Evolutionary conservation across 139 green algal species (phyloP).

Genomic region (Tetraselmis chui): DNA sequence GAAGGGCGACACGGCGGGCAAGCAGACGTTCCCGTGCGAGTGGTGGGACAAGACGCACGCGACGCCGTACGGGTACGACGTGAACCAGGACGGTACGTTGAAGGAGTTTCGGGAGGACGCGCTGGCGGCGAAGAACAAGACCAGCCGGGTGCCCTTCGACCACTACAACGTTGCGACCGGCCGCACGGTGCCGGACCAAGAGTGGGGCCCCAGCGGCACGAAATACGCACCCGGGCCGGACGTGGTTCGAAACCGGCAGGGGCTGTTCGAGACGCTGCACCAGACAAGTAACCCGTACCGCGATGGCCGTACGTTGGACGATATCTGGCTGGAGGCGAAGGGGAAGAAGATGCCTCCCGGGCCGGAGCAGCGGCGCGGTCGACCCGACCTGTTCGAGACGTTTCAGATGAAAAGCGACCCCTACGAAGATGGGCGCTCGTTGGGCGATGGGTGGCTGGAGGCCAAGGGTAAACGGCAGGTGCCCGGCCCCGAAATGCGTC

Average conservation of each 20-base stretch:
- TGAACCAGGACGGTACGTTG: neutral
- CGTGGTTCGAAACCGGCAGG: slow-evolving; percentile 1
- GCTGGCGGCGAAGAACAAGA: neutral
- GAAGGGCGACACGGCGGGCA: neutral
- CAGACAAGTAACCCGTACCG: slow-evolving; percentile 18
- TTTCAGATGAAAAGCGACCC: neutral
- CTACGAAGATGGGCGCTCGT: neutral
- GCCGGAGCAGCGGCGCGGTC: slow-evolving; percentile 13
- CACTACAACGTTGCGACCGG: neutral
- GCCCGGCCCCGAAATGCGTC: slow-evolving; percentile 31
- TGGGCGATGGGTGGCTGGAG: slow-evolving; percentile 31
- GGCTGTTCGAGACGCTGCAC: slow-evolving; percentile 15
- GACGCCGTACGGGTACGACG: slow-evolving; percentile 4
- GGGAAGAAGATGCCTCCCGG: slow-evolving; percentile 9
- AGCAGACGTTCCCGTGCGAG: neutral
- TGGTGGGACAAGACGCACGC: slow-evolving; percentile 1
- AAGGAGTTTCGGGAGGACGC: neutral
- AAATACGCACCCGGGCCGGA: slow-evolving; percentile 7
- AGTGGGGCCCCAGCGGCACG: neutral
- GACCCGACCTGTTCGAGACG: neutral
- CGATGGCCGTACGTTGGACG: slow-evolving; percentile 7
- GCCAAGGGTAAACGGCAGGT: slow-evolving; percentile 21
- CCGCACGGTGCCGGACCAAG: neutral
- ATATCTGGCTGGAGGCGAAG: slow-evolving; percentile 2
- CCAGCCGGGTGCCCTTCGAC: neutral